These are phyloP conservation scores for Pyricularia grisea DNA, from an alignment of 2,329 filamentous ascomycete genomes.

Conservation along the genomic window DNA sequence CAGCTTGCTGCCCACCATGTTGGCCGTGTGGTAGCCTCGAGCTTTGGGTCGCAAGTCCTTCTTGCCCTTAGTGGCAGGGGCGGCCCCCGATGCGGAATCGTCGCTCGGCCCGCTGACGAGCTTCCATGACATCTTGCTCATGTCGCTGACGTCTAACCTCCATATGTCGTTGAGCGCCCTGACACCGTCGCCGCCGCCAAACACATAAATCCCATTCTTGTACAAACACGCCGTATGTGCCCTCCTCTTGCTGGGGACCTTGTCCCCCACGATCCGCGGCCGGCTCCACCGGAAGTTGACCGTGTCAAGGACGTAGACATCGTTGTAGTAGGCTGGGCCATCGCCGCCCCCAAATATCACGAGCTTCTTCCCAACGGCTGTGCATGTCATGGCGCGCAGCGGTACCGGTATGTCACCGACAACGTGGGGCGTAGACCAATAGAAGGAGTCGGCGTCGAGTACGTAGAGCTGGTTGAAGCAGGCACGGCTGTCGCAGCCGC, in stretches of 20 bases:
- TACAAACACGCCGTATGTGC: slow-evolving; percentile 65
- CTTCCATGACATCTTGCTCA: slow-evolving; percentile 60
- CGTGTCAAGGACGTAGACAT: slow-evolving; percentile 64
- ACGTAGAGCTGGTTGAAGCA: slow-evolving; percentile 65
- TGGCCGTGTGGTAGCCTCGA: slow-evolving; percentile 62
- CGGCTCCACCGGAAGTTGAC: slow-evolving; percentile 58
- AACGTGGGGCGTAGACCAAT: slow-evolving; percentile 58
- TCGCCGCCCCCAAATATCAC: slow-evolving; percentile 63
- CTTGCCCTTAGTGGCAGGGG: slow-evolving; percentile 7
- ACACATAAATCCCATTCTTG: slow-evolving; percentile 63
- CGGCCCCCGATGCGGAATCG: slow-evolving; percentile 6
- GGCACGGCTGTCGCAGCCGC: slow-evolving; percentile 55
- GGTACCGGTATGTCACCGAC: slow-evolving; percentile 56
- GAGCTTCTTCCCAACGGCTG: slow-evolving; percentile 58
- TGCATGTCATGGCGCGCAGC: slow-evolving; percentile 62
- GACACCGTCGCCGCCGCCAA: slow-evolving; percentile 62
- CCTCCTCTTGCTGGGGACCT: slow-evolving; percentile 49
- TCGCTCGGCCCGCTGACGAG: slow-evolving; percentile 41
- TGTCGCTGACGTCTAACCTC: slow-evolving; percentile 60
- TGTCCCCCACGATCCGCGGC: slow-evolving; percentile 49
- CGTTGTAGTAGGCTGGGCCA: slow-evolving; percentile 62
- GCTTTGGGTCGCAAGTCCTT: slow-evolving; percentile 46
- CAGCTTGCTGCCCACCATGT: slow-evolving; percentile 63
- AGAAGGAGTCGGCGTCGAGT: slow-evolving; percentile 59
- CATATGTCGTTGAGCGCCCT: slow-evolving; percentile 62